Percentiles rank a stretch among this genome's conserved stretches.
These are phyloP conservation scores for Arabidopsis arenosa DNA, from an alignment of 345 rosid species.

Conservation along the genomic window DNA sequence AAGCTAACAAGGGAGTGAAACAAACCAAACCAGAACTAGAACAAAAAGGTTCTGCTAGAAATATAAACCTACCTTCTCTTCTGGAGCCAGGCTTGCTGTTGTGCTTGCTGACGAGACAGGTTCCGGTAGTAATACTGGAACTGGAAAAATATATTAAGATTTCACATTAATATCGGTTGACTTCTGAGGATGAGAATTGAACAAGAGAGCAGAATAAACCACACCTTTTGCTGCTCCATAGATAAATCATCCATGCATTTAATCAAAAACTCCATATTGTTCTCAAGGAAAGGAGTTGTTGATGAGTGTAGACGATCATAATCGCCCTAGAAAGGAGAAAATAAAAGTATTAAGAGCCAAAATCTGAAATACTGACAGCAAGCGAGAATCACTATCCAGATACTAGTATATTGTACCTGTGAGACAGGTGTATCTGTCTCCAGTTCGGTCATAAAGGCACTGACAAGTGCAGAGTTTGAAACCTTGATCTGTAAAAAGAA, in stretches of 20 bases:
- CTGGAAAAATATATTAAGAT: conserved; percentile 50
- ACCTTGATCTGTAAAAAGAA: conserved; percentile 78
- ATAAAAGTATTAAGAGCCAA: background rate
- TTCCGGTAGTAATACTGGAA: conserved; percentile 86
- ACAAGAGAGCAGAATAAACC: conserved; percentile 29
- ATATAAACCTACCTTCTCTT: conserved; percentile 72
- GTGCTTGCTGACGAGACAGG: conserved; percentile 93
- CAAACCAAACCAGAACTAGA: conserved; percentile 1
- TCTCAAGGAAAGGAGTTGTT: conserved; percentile 79
- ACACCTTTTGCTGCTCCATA: conserved; percentile 90
- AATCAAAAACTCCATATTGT: conserved; percentile 92
- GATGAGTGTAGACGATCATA: conserved; percentile 91
- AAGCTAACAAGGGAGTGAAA: background rate
- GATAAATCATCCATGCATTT: conserved; percentile 99
- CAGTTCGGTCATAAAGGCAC: conserved; percentile 96
- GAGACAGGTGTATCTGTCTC: conserved; percentile 89
- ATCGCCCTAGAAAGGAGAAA: conserved; percentile 63
- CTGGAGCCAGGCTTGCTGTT: conserved; percentile 99
- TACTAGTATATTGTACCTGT: conserved; percentile 58
- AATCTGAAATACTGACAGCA: conserved; percentile 4
- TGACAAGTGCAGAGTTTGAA: conserved; percentile 95
- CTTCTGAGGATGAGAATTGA: background rate
- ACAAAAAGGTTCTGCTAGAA: background rate
- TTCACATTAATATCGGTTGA: background rate
- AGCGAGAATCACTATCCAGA: background rate